Base-by-base conservation (phyloP, 2,329 filamentous ascomycete genomes). In the Aspergillus costaricaensis region DNA sequence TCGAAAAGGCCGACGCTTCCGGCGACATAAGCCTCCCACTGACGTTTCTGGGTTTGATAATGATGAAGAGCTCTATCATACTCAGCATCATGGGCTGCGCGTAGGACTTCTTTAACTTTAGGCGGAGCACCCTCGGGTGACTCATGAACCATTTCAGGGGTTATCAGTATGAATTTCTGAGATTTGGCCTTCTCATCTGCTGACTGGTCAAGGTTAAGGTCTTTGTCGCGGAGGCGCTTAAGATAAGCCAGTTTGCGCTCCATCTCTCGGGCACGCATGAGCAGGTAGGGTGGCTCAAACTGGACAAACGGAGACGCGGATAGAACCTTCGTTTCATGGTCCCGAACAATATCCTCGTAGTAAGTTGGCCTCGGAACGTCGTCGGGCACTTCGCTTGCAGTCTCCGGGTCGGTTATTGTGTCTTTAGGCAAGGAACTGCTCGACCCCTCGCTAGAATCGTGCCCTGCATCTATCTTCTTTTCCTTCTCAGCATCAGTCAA, bases 301-400 rank as follows among this genome's bases (percentile, higher is more conserved):
- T 92, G 94, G 65, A 99, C 95, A 72, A 96, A 98, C 0, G 95
- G 95, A 0, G 95, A 99, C 1, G 92, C 92, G 1, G 96, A 99
- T 5, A 99, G 80, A 48, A 99, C 90, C 71, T 94, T 96, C 5
- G 92, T 96, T 70, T 96, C 88, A 70, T 96, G 92, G 69, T 96
- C 94, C 59, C 92, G 88, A 39, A 98, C 92, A 84, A 97, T 91
- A 72, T 96, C 92, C 72, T 93, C 93, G 73, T 98, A 98, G 71
- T 93, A 96, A 0, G 91, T 96, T 3, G 94, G 91, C 81, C 92
- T 91, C 1, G 91, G 91, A 43, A 91, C 82, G 72, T 94, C 89
- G 67, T 94, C 91, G 4, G 89, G 89, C 4, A 91, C 83, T 48
- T 88, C 85, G 55, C 80, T 66, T 7, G 58, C 66, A 36, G 73